These are phyloP conservation scores for Talaromyces sp. DNA, from an alignment of 2,329 filamentous ascomycete genomes.

Conservation along the genomic window DNA sequence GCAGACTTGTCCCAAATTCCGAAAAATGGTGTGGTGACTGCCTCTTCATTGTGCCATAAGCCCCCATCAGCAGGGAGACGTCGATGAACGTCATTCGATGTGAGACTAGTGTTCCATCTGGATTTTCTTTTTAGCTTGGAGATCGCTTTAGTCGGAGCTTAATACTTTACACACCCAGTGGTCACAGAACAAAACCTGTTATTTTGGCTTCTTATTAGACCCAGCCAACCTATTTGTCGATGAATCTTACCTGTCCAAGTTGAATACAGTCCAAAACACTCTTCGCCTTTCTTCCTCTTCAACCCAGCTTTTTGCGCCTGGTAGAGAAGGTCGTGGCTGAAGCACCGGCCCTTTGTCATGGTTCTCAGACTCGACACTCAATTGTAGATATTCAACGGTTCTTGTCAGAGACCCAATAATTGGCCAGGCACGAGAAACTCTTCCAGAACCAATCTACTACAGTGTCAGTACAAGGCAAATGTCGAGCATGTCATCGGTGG, in stretches of 20 bases:
- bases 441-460: constrained; percentile 31
- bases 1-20: constrained; percentile 46
- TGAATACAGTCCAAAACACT: constrained; percentile 45
- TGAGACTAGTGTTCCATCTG: constrained; percentile 39
- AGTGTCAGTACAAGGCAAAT: not conserved
- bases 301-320: constrained; percentile 32
- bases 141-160: not conserved
- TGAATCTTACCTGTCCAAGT: constrained; percentile 34
- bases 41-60: constrained; percentile 41
- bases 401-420: constrained; percentile 37
- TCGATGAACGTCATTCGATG: constrained; percentile 36
- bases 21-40: constrained; percentile 44
- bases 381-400: constrained; percentile 38
- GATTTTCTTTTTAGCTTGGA: not conserved
- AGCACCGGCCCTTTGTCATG: constrained; percentile 24
- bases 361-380: constrained; percentile 35
- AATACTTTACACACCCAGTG: not conserved
- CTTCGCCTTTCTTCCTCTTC: constrained; percentile 40
- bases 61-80: constrained; percentile 43
- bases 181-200: not conserved
- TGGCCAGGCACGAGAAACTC: constrained; percentile 34
- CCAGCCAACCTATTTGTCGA: not conserved
- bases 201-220: not conserved
- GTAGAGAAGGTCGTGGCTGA: constrained; percentile 28
- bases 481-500: not conserved